Evolutionary conservation across 805 yeast species (phyloP).

Genomic region (Yarrowia deformans): DNA sequence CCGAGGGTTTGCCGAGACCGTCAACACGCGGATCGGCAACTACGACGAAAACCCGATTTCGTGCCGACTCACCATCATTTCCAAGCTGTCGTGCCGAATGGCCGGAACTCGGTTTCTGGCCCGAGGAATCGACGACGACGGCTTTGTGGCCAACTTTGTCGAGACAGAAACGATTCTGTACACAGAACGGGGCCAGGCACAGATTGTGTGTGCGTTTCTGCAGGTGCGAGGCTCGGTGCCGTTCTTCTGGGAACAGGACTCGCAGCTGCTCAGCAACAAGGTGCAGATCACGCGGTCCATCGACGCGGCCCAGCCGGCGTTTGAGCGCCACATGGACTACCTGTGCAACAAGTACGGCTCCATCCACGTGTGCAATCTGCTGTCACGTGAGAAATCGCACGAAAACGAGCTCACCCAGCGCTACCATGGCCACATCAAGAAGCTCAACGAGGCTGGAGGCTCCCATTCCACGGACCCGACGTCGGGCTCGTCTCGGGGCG

Average conservation of each 20-base stretch:
- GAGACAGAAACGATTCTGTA: conserved; percentile 86
- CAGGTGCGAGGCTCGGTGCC: conserved; percentile 98
- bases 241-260: conserved; percentile 96
- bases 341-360: conserved; percentile 81
- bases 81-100: conserved; percentile 95
- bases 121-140: conserved; percentile 94
- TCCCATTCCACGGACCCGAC: conserved; percentile 18
- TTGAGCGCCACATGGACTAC: conserved; percentile 77
- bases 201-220: conserved; percentile 71
- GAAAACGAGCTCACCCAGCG: conserved; percentile 76
- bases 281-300: conserved; percentile 85
- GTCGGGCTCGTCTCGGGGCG: conserved; percentile 42
- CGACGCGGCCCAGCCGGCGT: conserved; percentile 92
- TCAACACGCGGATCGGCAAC: conserved; percentile 52
- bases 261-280: conserved; percentile 88
- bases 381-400: conserved; percentile 73
- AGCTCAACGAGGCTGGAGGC: conserved; percentile 43
- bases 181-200: conserved; percentile 46
- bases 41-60: conserved; percentile 43
- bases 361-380: conserved; percentile 84
- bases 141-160: conserved; percentile 93
- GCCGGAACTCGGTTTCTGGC: conserved; percentile 97
- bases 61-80: conserved; percentile 74
- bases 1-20: conserved; percentile 91
- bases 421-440: conserved; percentile 65